These are phyloP conservation scores for Dentipellis sp. DNA, from an alignment of 768 basidiomycete species.

Conservation along the genomic window DNA sequence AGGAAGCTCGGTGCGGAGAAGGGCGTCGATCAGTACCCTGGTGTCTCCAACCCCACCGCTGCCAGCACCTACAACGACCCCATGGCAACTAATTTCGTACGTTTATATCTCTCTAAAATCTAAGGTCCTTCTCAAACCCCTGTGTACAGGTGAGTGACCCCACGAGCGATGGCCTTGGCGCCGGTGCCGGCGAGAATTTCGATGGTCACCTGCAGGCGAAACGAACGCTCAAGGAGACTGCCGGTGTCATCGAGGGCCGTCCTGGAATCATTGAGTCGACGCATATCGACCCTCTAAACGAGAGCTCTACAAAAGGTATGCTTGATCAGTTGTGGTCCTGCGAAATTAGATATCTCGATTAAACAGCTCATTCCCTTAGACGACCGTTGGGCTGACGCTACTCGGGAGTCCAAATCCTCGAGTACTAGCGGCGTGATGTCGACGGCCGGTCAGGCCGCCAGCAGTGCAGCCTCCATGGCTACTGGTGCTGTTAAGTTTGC, in stretches of 20 bases:
- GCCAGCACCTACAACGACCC: slow-evolving; percentile 28
- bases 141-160: slow-evolving; percentile 31
- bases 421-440: slow-evolving; percentile 2
- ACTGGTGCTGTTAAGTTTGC: slow-evolving; percentile 28
- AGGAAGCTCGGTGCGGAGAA: slow-evolving; percentile 19
- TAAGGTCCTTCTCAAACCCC: neutral
- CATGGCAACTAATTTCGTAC: slow-evolving; percentile 33
- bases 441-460: slow-evolving; percentile 7
- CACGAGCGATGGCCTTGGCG: slow-evolving; percentile 28
- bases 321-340: neutral
- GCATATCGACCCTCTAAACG: slow-evolving; percentile 42
- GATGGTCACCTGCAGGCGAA: slow-evolving; percentile 30
- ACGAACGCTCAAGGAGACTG: slow-evolving; percentile 29
- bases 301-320: slow-evolving; percentile 33
- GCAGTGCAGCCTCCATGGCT: slow-evolving; percentile 16
- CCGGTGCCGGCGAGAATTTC: slow-evolving; percentile 32
- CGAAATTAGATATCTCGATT: neutral
- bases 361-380: slow-evolving; percentile 17
- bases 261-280: slow-evolving; percentile 50
- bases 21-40: slow-evolving; percentile 31
- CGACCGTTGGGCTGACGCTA: slow-evolving; percentile 33
- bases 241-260: slow-evolving; percentile 42
- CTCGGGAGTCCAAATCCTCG: slow-evolving; percentile 11
- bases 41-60: slow-evolving; percentile 35
- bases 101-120: slow-evolving; percentile 9